Conservation (phyloP, 2,329 filamentous ascomycete species). For the Stemphylium lycopersici region DNA sequence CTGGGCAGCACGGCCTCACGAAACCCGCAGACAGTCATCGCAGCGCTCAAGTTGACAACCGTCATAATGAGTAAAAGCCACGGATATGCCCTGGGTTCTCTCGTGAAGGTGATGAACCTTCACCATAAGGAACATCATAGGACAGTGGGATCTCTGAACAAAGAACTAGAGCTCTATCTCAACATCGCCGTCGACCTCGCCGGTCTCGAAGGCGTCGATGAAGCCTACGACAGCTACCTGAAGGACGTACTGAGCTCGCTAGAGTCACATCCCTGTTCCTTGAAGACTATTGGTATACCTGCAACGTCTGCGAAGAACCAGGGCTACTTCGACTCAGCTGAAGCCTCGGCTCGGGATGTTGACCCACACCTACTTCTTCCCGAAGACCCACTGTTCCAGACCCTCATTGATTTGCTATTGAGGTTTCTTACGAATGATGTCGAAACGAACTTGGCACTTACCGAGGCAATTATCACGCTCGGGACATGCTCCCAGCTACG, state of each 20-base stretch:
- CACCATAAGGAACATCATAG: constrained; percentile 62
- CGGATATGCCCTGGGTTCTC: constrained; percentile 78
- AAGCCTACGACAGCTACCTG: constrained; percentile 73
- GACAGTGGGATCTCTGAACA: constrained; percentile 75
- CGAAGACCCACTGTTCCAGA: constrained; percentile 63
- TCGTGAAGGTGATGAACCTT: constrained; percentile 71
- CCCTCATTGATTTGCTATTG: constrained; percentile 66
- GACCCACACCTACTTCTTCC: constrained; percentile 65
- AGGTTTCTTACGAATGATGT: constrained; percentile 89
- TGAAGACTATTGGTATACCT: constrained; percentile 69
- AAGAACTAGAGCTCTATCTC: constrained; percentile 75
- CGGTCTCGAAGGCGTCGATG: constrained; percentile 72
- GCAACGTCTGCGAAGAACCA: constrained; percentile 62
- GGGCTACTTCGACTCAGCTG: constrained; percentile 53
- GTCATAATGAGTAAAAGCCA: constrained; percentile 88
- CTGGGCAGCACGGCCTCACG: constrained; percentile 82
- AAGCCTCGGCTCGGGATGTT: constrained; percentile 65
- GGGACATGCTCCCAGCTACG: constrained; percentile 84
- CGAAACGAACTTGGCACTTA: constrained; percentile 87
- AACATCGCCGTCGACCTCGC: constrained; percentile 71
- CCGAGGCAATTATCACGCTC: constrained; percentile 80
- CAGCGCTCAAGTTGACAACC: constrained; percentile 85
- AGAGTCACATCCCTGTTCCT: constrained; percentile 75
- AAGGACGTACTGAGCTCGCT: constrained; percentile 73
- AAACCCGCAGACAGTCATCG: constrained; percentile 87